Evolutionary conservation across 179 eudicot genomes (phyloP).

Genomic region (Beta lomatogona): DNA sequence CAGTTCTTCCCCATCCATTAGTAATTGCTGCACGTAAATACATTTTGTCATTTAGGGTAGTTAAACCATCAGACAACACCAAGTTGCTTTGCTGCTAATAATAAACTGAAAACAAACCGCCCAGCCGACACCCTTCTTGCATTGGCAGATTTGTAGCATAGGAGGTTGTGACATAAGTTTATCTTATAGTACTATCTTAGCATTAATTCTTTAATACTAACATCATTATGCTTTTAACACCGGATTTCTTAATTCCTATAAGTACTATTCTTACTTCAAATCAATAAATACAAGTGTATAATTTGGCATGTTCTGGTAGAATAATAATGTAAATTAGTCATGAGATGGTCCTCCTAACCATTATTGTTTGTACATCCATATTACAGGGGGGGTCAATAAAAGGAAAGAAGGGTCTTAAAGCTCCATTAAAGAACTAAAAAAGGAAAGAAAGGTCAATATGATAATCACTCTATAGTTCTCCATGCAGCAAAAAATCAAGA

Average conservation of each 20-base stretch:
- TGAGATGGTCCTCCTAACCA: neutral
- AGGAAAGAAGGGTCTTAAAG: neutral
- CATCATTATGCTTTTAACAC: neutral
- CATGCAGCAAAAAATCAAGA: too few species aligned
- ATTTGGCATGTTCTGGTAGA: too few species aligned
- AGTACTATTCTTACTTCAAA: neutral
- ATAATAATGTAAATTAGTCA: neutral
- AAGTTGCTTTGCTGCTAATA: neutral
- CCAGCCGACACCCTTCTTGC: neutral
- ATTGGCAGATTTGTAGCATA: neutral
- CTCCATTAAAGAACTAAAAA: neutral
- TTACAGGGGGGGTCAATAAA: too few species aligned
- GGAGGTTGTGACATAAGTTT: neutral
- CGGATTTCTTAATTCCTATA: neutral
- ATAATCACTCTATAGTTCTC: too few species aligned
- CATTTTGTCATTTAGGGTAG: neutral
- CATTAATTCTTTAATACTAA: neutral
- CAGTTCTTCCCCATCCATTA: too few species aligned
- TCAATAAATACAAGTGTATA: neutral
- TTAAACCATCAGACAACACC: conserved; percentile 1
- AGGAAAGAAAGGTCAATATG: neutral
- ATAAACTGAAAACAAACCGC: neutral
- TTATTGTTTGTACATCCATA: neutral
- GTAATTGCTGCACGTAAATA: neutral
- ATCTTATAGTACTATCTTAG: neutral